Conservation (phyloP, 352 stramenopile genomes). For the Phytophthora fragariae region DNA sequence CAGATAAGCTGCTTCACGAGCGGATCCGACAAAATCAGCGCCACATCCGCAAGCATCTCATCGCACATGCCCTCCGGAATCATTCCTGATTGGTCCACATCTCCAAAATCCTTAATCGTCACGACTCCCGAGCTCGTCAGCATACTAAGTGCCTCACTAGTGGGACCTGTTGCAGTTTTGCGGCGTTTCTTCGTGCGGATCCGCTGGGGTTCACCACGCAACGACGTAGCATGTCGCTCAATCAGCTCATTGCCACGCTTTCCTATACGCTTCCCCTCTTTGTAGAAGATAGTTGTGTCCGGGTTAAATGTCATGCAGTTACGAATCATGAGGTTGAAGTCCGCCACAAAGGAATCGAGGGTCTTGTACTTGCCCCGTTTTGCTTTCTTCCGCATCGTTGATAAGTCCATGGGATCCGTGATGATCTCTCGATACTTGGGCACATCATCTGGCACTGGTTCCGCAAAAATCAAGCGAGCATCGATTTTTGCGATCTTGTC, state of each 20-base stretch:
- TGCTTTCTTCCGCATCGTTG: slow-evolving; percentile 82
- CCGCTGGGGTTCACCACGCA: slow-evolving; percentile 77
- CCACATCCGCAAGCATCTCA: slow-evolving; percentile 76
- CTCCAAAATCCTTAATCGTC: slow-evolving; percentile 71
- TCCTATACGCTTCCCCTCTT: slow-evolving; percentile 85
- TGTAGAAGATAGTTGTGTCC: slow-evolving; percentile 89
- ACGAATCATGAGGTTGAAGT: slow-evolving; percentile 89
- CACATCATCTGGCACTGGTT: slow-evolving; percentile 86
- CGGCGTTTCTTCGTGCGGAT: slow-evolving; percentile 82
- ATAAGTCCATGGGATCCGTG: slow-evolving; percentile 88
- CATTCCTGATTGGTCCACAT: slow-evolving; percentile 85
- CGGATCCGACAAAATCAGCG: slow-evolving; percentile 79
- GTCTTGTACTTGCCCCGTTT: slow-evolving; percentile 87
- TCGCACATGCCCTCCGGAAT: slow-evolving; percentile 85
- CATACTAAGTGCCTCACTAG: slow-evolving; percentile 73
- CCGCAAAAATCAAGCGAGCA: slow-evolving; percentile 81
- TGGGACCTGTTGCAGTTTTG: slow-evolving; percentile 56
- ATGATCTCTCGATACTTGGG: slow-evolving; percentile 87
- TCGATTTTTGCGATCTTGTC: slow-evolving; percentile 88
- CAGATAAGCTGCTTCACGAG: slow-evolving; percentile 84
- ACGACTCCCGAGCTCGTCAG: slow-evolving; percentile 72
- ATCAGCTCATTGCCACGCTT: slow-evolving; percentile 87
- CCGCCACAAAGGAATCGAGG: slow-evolving; percentile 75
- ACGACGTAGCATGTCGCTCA: slow-evolving; percentile 63
- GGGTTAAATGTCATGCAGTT: slow-evolving; percentile 91